These are phyloP conservation scores for Verticillium longisporum DNA, from an alignment of 2,329 filamentous ascomycete species.

Conservation along the genomic window DNA sequence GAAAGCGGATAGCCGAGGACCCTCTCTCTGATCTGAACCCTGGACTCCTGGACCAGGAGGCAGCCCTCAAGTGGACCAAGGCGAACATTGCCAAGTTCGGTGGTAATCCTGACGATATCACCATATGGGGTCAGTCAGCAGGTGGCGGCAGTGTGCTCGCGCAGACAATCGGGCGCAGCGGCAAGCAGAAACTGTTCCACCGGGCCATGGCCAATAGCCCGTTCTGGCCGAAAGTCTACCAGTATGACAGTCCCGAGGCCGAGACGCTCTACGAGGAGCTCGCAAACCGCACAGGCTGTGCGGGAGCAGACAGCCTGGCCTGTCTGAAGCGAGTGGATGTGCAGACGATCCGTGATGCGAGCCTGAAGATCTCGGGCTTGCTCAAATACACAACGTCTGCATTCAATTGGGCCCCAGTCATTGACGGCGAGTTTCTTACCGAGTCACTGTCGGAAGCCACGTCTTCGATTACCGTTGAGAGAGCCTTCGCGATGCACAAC, in stretches of 20 bases:
- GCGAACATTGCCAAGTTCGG: slow-evolving; percentile 18
- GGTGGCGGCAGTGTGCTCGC: slow-evolving; percentile 15
- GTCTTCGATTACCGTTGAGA: slow-evolving; percentile 32
- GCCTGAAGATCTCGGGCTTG: slow-evolving; percentile 37
- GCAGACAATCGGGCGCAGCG: slow-evolving; percentile 8
- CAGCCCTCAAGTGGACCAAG: slow-evolving; percentile 19
- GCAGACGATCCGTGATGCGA: slow-evolving; percentile 44
- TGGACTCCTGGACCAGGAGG: slow-evolving; percentile 30
- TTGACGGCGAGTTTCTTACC: slow-evolving; percentile 47
- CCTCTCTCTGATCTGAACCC: slow-evolving; percentile 40
- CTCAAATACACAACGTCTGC: slow-evolving; percentile 48
- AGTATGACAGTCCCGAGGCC: slow-evolving; percentile 40
- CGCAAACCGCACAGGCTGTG: slow-evolving; percentile 39
- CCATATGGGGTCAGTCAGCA: slow-evolving; percentile 20
- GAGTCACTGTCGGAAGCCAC: slow-evolving; percentile 38
- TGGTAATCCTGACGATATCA: slow-evolving; percentile 17
- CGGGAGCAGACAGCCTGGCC: slow-evolving; percentile 33
- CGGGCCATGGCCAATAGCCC: slow-evolving; percentile 34
- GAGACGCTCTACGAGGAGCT: slow-evolving; percentile 43
- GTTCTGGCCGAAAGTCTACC: slow-evolving; percentile 54
- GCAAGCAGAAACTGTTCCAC: slow-evolving; percentile 13
- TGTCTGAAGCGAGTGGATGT: slow-evolving; percentile 50
- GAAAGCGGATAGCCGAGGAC: slow-evolving; percentile 35
- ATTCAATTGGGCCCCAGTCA: slow-evolving; percentile 55
- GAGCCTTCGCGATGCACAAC: slow-evolving; percentile 50